Evolutionary conservation across 192 early-diverging fungal genomes (phyloP).

Genomic region (Coemansia sp.): DNA sequence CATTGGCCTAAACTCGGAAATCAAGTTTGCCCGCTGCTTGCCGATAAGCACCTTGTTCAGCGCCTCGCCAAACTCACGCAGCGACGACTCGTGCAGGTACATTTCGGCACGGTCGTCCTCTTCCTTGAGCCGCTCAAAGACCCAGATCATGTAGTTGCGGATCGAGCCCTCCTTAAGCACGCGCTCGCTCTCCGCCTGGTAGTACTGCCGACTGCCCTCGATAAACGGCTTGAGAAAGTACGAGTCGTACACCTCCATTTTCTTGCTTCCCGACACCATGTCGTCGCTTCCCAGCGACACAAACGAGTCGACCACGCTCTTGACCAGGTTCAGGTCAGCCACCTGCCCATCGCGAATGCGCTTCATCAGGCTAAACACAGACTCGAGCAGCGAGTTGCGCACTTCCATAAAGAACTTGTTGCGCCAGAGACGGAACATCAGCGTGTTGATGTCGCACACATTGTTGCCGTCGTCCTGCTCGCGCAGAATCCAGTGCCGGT

Average conservation of each 20-base stretch:
- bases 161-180: slow-evolving; percentile 89
- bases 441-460: slow-evolving; percentile 88
- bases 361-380: slow-evolving; percentile 63
- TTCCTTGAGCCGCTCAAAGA: slow-evolving; percentile 66
- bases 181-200: slow-evolving; percentile 84
- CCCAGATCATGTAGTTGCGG: slow-evolving; percentile 95
- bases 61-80: slow-evolving; percentile 72
- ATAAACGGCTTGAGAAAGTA: slow-evolving; percentile 88
- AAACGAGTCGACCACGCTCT: slow-evolving; percentile 88
- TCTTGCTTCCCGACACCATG: slow-evolving; percentile 72
- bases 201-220: slow-evolving; percentile 78
- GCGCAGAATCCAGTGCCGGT: slow-evolving; percentile 96
- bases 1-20: slow-evolving; percentile 88
- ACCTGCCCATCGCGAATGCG: slow-evolving; percentile 86
- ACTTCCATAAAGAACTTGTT: slow-evolving; percentile 61
- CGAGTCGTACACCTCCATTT: slow-evolving; percentile 82
- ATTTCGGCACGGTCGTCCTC: slow-evolving; percentile 87
- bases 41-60: slow-evolving; percentile 88
- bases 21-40: slow-evolving; percentile 77
- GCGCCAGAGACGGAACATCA: slow-evolving; percentile 74
- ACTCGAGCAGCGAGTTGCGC: slow-evolving; percentile 47
- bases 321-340: slow-evolving; percentile 80
- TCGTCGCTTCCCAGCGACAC: slow-evolving; percentile 73
- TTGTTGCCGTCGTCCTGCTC: slow-evolving; percentile 92
- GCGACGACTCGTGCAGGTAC: slow-evolving; percentile 82